Conservation (phyloP, 257 asterid genomes). For the Primulina tabacum region DNA sequence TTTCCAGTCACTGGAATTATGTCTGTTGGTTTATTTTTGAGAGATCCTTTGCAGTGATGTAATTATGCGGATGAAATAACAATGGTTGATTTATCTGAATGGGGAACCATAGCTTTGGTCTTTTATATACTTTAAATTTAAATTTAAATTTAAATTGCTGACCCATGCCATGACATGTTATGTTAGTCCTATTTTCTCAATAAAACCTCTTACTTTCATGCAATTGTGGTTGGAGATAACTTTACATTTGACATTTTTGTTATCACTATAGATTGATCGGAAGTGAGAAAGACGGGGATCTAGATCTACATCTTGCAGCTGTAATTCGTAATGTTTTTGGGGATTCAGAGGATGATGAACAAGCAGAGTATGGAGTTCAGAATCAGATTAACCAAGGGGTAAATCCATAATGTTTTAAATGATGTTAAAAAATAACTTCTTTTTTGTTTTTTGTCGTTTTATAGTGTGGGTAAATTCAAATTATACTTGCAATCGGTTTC, state of each 20-base stretch:
- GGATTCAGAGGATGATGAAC: slow-evolving; percentile 68
- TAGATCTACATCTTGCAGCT: slow-evolving; percentile 38
- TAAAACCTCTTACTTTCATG: slow-evolving; percentile 8
- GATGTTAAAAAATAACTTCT: slow-evolving; percentile 32
- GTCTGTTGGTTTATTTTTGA: neutral
- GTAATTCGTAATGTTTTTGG: slow-evolving; percentile 77
- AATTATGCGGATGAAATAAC: neutral
- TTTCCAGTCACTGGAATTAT: neutral
- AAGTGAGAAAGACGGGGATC: slow-evolving; percentile 48
- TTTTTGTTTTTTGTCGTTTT: slow-evolving; percentile 12
- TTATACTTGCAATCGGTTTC: neutral
- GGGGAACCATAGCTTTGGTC: neutral
- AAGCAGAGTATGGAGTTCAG: slow-evolving; percentile 41
- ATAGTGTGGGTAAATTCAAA: slow-evolving; percentile 7
- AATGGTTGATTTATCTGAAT: neutral
- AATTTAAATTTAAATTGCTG: neutral
- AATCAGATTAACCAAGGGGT: slow-evolving; percentile 33
- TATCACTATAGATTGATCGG: slow-evolving; percentile 40
- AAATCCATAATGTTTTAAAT: slow-evolving; percentile 19
- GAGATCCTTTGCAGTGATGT: neutral
- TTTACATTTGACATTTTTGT: slow-evolving; percentile 11
- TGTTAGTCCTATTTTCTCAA: neutral
- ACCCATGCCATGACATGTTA: neutral
- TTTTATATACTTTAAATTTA: neutral
- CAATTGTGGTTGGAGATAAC: slow-evolving; percentile 3